These are phyloP conservation scores for Elongisporangium prolatum DNA, from an alignment of 352 stramenopile genomes.

Conservation along the genomic window DNA sequence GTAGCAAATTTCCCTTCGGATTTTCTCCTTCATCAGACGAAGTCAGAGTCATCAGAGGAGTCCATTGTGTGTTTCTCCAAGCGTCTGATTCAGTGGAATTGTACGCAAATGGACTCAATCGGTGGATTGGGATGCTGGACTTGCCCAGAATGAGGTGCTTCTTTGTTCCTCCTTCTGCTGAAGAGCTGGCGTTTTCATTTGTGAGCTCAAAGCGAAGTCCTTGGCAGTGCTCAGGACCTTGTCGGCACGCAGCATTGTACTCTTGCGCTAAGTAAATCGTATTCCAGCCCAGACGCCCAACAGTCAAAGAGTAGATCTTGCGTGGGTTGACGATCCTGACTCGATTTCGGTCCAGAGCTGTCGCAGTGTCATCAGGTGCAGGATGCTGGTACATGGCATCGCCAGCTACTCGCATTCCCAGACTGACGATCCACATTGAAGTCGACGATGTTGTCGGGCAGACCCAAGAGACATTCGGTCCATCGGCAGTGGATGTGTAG, in stretches of 20 bases:
- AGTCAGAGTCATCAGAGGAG: neutral
- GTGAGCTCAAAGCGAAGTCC: neutral
- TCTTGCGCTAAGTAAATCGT: neutral
- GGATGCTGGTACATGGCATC: neutral
- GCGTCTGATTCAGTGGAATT: neutral
- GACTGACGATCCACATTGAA: neutral
- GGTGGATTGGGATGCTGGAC: neutral
- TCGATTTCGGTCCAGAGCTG: neutral
- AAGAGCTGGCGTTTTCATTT: neutral
- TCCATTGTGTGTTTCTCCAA: neutral
- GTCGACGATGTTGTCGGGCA: neutral
- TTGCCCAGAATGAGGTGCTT: neutral
- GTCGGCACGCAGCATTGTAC: neutral
- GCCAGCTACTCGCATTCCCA: neutral
- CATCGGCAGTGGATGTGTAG: neutral
- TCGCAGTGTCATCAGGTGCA: neutral
- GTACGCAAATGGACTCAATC: neutral
- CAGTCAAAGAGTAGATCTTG: neutral
- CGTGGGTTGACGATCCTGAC: neutral
- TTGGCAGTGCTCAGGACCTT: neutral
- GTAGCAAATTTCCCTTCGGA: neutral
- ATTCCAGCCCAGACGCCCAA: neutral
- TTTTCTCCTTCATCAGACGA: neutral
- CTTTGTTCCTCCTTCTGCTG: neutral
- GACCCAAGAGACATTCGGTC: neutral